A percentile compares a stretch with the other conserved stretches of the same genome.
These are phyloP conservation scores for Staphylotrichum tortipilum DNA, from an alignment of 495 filamentous ascomycete genomes.

Conservation along the genomic window DNA sequence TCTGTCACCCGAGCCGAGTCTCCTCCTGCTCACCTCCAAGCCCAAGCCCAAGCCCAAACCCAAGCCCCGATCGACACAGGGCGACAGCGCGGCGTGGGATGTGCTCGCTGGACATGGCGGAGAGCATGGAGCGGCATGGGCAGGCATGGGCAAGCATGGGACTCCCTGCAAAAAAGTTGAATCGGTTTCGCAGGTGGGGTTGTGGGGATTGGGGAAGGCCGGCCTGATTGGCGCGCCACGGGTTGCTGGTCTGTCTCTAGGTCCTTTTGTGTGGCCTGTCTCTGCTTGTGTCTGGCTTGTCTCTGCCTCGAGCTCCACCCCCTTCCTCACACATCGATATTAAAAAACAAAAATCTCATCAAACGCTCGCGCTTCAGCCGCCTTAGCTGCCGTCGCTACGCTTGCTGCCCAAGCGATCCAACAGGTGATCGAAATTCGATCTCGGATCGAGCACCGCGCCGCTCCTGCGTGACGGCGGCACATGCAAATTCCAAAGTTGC, in stretches of 20 bases:
- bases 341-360: slow-evolving; percentile 5
- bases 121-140: too few relatives aligned
- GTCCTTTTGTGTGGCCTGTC: too few relatives aligned
- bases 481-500: too few relatives aligned
- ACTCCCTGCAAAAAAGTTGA: slow-evolving; percentile 1
- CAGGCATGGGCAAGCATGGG: too few relatives aligned
- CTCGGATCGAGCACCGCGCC: too few relatives aligned
- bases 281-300: too few relatives aligned
- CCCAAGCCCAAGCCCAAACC: too few relatives aligned
- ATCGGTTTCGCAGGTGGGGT: neutral
- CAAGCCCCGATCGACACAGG: slow-evolving; percentile 3
- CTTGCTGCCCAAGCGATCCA: neutral
- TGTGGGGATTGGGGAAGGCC: slow-evolving; percentile 8
- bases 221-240: slow-evolving; percentile 6
- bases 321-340: neutral
- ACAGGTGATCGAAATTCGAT: neutral
- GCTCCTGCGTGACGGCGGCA: too few relatives aligned
- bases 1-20: neutral
- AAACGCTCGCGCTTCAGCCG: neutral
- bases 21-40: too few relatives aligned
- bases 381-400: neutral
- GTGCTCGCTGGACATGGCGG: neutral
- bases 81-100: slow-evolving; percentile 11
- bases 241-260: too few relatives aligned
- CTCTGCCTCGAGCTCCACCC: neutral